phyloP scores from a whole-genome alignment of 768 basidiomycete genomes.

The Tulasnella sp. region DNA sequence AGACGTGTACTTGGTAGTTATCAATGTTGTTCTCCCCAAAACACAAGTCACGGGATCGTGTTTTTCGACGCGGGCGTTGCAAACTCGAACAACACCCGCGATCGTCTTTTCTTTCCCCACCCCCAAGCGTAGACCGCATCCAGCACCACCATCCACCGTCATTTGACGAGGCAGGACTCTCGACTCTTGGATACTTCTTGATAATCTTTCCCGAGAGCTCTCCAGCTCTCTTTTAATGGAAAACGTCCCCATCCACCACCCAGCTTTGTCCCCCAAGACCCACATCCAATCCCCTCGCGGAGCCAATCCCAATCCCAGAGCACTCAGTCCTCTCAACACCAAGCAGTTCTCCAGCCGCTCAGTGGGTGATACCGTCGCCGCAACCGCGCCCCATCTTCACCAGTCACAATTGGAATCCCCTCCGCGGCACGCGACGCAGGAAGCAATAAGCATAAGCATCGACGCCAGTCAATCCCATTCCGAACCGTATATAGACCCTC shows the following conservation, averaged over 20 bases:
- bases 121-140: not conserved
- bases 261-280: not conserved
- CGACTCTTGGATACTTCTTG: not conserved
- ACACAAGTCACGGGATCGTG: not conserved
- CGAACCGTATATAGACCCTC: not conserved
- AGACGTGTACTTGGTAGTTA: not conserved
- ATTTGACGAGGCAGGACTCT: not conserved
- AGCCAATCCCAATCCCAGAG: not conserved
- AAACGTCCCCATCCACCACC: conserved; percentile 1
- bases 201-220: conserved; percentile 6
- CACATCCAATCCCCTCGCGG: not conserved
- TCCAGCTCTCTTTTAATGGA: not conserved
- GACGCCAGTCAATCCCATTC: not conserved
- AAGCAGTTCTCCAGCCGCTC: not conserved
- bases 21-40: not conserved
- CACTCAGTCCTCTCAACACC: not conserved
- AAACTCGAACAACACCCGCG: not conserved
- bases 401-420: not conserved
- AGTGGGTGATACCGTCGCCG: not conserved
- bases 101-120: not conserved
- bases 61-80: not conserved
- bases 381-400: not conserved
- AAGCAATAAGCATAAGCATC: not conserved
- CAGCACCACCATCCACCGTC: not conserved
- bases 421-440: not conserved